Conservation (phyloP, 306 rosid genomes). For the Rubus parviflorus region DNA sequence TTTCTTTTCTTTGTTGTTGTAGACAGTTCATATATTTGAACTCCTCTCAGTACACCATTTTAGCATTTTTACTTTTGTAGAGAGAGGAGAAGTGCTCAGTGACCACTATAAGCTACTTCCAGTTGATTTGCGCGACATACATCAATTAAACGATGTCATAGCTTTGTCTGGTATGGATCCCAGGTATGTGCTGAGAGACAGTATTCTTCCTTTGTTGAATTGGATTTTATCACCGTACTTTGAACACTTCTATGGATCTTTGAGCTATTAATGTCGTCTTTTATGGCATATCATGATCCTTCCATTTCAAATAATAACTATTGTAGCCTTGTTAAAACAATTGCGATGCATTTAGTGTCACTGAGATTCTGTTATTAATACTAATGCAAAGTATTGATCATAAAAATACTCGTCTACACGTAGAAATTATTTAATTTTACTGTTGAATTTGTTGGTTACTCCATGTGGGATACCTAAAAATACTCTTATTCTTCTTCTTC, state of each 20-base stretch:
- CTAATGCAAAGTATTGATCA: not conserved
- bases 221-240: not conserved
- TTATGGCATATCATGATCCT: not conserved
- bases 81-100: constrained; percentile 83
- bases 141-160: constrained; percentile 57
- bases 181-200: constrained; percentile 53
- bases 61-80: constrained; percentile 46
- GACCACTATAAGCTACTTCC: constrained; percentile 89
- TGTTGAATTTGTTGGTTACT: not conserved
- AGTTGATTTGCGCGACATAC: constrained; percentile 68
- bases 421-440: not conserved
- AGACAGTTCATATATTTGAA: not conserved
- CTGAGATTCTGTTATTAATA: not conserved
- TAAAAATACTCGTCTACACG: not conserved
- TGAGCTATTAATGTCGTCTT: not conserved
- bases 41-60: not conserved
- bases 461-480: not conserved
- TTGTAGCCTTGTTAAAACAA: not conserved
- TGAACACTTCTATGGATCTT: constrained; percentile 13
- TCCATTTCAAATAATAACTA: not conserved
- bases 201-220: constrained; percentile 4
- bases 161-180: constrained; percentile 75
- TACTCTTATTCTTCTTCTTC: too few relatives aligned
- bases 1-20: not conserved
- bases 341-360: not conserved